Evolutionary conservation across 2,329 filamentous ascomycete genomes (phyloP), one percentile per base, ranked within the genome.

Genomic region (Sarocladium strictum): DNA sequence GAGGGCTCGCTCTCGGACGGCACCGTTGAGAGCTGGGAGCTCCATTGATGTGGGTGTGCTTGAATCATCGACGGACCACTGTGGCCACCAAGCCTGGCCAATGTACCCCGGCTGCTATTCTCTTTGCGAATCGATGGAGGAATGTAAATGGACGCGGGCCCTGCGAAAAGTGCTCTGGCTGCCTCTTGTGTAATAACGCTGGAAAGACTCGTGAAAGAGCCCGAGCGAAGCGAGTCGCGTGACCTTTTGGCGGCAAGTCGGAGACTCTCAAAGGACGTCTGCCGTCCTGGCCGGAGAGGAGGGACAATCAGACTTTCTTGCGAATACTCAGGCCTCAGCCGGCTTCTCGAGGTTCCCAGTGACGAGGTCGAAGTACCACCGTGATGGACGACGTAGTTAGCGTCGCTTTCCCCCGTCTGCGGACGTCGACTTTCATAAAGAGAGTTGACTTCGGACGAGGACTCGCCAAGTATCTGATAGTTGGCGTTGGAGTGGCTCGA

Each of bases 1-100:
- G 69, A 72, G 37, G 72, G 72, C 58, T 86, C 83, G 63, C 79
- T 80, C 64, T 84, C 83, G 32, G 83, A 85, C 66, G 78, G 72
- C 57, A 86, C 82, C 43, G 82, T 84, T 37, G 83, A 86, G 40
- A 85, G 72, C 66, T 84, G 81, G 43, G 79, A 79, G 67, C 81
- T 84, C 81, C 81, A 85, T 75, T 80, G 79, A 62, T 83, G 80
- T 54, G 76, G 73, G 56, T 74, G 67, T 47, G 74, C 38, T 21
- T 38, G 26, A 33, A 53, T 53, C 50, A 53, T 53, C 33, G 50
- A 53, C 21, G 19, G 33, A 27, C 50, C 50, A 23, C 32, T 53
- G 15, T 38, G 50, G 17, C 47, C 17, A 32, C 47, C 47, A 9
- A 53, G 23, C 47, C 37, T 33, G 32, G 12, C 43, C 21, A 17